These are phyloP conservation scores for Ceratobasidium sp. DNA, from an alignment of 1,284 basidiomycete genomes.

Conservation along the genomic window DNA sequence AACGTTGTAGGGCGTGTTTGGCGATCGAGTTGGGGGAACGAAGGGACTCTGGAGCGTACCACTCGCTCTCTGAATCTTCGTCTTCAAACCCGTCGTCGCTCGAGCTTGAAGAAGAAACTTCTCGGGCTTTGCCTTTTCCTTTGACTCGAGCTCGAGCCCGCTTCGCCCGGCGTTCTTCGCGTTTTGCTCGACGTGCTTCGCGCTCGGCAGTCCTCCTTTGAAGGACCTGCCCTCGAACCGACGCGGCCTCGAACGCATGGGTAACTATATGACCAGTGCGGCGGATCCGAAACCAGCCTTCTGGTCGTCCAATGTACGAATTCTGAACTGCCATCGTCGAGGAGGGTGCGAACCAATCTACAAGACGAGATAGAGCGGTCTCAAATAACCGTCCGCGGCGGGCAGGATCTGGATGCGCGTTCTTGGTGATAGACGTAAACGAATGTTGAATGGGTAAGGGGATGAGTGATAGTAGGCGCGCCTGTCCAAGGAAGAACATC, in stretches of 20 bases:
- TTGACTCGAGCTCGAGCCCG: slow-evolving; percentile 51
- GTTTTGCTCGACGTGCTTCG: slow-evolving; percentile 39
- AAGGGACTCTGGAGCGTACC: slow-evolving; percentile 60
- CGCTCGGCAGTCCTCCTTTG: slow-evolving; percentile 43
- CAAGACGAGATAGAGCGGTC: slow-evolving; percentile 77
- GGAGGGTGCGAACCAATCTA: slow-evolving; percentile 72
- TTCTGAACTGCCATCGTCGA: slow-evolving; percentile 40
- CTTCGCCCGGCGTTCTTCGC: slow-evolving; percentile 51
- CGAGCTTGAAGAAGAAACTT: slow-evolving; percentile 52
- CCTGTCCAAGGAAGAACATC: slow-evolving; percentile 65
- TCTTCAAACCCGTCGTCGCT: slow-evolving; percentile 64
- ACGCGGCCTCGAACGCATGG: slow-evolving; percentile 40
- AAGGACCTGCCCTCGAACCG: slow-evolving; percentile 43
- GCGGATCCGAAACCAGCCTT: slow-evolving; percentile 70
- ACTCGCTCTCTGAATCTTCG: slow-evolving; percentile 73
- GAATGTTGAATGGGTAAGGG: slow-evolving; percentile 83
- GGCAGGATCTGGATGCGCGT: slow-evolving; percentile 82
- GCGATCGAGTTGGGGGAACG: slow-evolving; percentile 86
- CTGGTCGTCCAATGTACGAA: slow-evolving; percentile 64
- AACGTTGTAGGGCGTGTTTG: slow-evolving; percentile 86
- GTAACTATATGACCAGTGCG: slow-evolving; percentile 53
- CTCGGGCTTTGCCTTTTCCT: slow-evolving; percentile 54
- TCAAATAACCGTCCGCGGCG: slow-evolving; percentile 90
- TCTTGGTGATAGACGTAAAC: slow-evolving; percentile 84
- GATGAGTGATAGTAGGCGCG: slow-evolving; percentile 85